Evolutionary conservation across 371 early-diverging fungal genomes (phyloP).

Genomic region (Homolaphlyctis polyrhiza): DNA sequence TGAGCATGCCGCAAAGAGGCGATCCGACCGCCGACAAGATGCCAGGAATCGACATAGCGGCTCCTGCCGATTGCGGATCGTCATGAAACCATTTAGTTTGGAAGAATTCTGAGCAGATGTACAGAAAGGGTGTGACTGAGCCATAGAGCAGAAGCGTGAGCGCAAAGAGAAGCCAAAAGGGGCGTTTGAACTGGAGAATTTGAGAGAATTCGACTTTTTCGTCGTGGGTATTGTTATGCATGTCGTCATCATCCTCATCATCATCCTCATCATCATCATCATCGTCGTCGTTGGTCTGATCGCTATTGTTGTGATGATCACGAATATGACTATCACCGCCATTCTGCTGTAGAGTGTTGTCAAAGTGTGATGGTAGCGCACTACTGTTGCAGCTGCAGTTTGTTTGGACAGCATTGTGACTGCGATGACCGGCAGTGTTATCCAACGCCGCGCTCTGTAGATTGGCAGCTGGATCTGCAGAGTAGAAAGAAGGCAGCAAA

Average conservation of each 20-base stretch:
- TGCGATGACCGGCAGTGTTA: too few relatives aligned
- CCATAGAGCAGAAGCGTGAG: conserved; percentile 56
- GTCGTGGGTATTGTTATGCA: too few relatives aligned
- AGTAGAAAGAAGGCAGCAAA: too few relatives aligned
- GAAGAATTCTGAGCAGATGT: conserved; percentile 55
- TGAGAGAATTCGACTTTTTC: not conserved
- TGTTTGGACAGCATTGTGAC: too few relatives aligned
- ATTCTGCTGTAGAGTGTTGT: too few relatives aligned
- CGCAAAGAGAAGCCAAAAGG: conserved; percentile 53
- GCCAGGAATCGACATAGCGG: conserved; percentile 60
- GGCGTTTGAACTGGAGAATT: not conserved
- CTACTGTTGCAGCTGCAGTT: too few relatives aligned
- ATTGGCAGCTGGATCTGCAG: too few relatives aligned
- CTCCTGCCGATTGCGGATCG: conserved; percentile 50
- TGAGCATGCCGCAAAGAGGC: conserved; percentile 47
- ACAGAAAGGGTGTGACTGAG: conserved; percentile 58
- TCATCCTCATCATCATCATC: not conserved
- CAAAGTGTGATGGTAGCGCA: too few relatives aligned
- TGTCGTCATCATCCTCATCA: not conserved
- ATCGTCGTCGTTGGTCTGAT: not conserved
- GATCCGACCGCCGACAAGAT: conserved; percentile 50
- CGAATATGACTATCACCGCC: too few relatives aligned
- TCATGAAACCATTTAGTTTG: conserved; percentile 57
- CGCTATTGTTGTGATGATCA: too few relatives aligned
- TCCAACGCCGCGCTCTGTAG: too few relatives aligned